A percentile compares a stretch with the other conserved stretches of the same genome.
phyloP scores from a whole-genome alignment of 1,284 basidiomycete species.

The Microbotryum silenes-acaulis region DNA sequence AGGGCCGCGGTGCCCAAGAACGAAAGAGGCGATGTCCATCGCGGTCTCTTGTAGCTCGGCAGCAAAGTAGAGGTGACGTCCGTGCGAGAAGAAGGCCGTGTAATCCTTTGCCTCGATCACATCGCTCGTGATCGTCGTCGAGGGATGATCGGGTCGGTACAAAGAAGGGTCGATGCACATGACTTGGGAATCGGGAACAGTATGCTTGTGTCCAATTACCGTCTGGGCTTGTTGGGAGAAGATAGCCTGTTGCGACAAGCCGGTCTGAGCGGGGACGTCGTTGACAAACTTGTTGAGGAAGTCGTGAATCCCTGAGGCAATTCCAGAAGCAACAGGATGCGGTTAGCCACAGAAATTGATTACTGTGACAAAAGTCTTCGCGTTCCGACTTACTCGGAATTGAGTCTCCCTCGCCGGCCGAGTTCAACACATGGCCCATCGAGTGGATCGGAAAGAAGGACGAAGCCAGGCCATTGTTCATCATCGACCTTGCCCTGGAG shows the following conservation, averaged over 20 bases:
- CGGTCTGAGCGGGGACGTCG: slow-evolving; percentile 19
- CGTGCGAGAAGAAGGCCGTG: slow-evolving; percentile 27
- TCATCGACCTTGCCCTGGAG: slow-evolving; percentile 16
- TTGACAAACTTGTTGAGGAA: slow-evolving; percentile 27
- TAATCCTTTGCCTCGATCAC: slow-evolving; percentile 30
- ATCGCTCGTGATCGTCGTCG: slow-evolving; percentile 14
- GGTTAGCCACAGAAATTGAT: too few species aligned
- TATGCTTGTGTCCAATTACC: not conserved
- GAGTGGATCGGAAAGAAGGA: slow-evolving; percentile 23
- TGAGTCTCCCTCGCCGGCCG: too few species aligned
- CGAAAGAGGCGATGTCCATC: slow-evolving; percentile 19
- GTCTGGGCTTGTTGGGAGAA: slow-evolving; percentile 14
- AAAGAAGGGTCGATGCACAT: slow-evolving; percentile 30
- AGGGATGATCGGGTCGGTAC: slow-evolving; percentile 23
- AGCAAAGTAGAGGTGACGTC: slow-evolving; percentile 23
- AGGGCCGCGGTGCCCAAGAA: slow-evolving; percentile 19
- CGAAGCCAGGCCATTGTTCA: slow-evolving; percentile 12
- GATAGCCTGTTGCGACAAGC: slow-evolving; percentile 24
- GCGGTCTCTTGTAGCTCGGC: slow-evolving; percentile 24
- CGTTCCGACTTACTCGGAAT: too few species aligned
- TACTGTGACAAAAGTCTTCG: too few species aligned
- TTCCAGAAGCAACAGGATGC: not conserved
- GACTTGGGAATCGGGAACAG: slow-evolving; percentile 26
- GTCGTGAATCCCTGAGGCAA: slow-evolving; percentile 11
- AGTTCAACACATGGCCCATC: not conserved